These are phyloP conservation scores for Paramarasmius palmivorus DNA, from an alignment of 1,284 basidiomycete genomes.

Conservation along the genomic window DNA sequence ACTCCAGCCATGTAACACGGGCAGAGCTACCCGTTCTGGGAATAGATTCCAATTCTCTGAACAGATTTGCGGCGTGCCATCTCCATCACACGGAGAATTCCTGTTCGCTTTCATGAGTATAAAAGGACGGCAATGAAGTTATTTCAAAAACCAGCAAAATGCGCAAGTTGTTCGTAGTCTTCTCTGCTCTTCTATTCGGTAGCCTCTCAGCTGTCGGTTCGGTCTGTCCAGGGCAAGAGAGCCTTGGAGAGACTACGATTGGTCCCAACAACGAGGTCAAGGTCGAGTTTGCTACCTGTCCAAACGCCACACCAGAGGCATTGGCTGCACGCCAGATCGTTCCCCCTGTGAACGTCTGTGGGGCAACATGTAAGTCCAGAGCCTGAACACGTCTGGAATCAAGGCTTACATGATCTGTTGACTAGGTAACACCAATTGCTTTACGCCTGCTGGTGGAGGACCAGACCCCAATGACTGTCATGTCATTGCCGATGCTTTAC, in stretches of 20 bases:
- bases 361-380: slow-evolving; percentile 37
- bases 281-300: slow-evolving; percentile 31
- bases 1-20: too few relatives aligned
- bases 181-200: too few relatives aligned
- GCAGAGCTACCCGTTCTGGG: too few relatives aligned
- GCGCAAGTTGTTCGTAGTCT: too few relatives aligned
- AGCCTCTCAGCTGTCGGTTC: neutral
- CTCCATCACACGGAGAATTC: too few relatives aligned
- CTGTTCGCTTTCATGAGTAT: too few relatives aligned
- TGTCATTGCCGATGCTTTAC: slow-evolving; percentile 47
- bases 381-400: neutral
- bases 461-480: slow-evolving; percentile 47
- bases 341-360: slow-evolving; percentile 36
- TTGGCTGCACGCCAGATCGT: slow-evolving; percentile 21
- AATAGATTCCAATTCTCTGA: too few relatives aligned
- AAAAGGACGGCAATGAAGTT: too few relatives aligned
- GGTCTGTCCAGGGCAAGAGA: slow-evolving; percentile 10
- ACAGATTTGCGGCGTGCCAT: too few relatives aligned
- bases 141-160: too few relatives aligned
- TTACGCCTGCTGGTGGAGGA: slow-evolving; percentile 42
- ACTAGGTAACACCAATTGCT: slow-evolving; percentile 43
- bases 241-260: slow-evolving; percentile 27
- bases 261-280: slow-evolving; percentile 37
- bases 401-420: neutral
- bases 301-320: slow-evolving; percentile 3